Evolutionary conservation across 2,329 filamentous ascomycete species (phyloP), one percentile per base, ranked within the genome.

Genomic region (Penicillium olsonii): DNA sequence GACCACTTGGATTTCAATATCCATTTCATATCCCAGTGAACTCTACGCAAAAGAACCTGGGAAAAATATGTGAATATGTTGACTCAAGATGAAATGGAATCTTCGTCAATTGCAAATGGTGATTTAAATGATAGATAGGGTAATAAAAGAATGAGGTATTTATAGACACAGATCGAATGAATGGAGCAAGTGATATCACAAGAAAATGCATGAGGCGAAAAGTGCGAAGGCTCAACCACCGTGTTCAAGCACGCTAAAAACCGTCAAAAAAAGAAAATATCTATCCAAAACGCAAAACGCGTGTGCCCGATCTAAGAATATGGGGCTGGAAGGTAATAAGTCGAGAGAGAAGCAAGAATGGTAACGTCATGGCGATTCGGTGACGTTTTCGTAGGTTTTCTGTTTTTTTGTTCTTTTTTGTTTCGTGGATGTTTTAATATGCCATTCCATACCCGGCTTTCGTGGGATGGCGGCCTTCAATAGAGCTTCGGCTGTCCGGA

Each of bases 371-470:
- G 7, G 42, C 40, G 19, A 39, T 6, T 29, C 19, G 26, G 15
- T 48, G 46, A 49, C 42, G 46, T 27, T 26, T 29, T 39, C 41
- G 41, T 39, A 14, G 38, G 17, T 35, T 42, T 17, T 12, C 20
- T 45, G 39, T 41, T 47, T 33, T 1, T 24, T 17, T 11, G 15
- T 37, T 37, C 34, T 42, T 47, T 22, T 10, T 19, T 37, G 27
- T 48, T 22, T 44, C n/a, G 5, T 8, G 45, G 12, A 27, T 39
- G 22, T 41, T 33, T 59, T 60, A 68, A 49, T 67, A 66, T 42
- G 67, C 67, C 55, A 68, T 63, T 35, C 68, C 68, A 52, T 67
- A 70, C n/a, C 60, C 65, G 24, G 66, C 61, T 19, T 53, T 57
- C 6, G 64, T 64, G 18, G 62, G 57, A 34, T 59, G 53, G 22